phyloP scores from a whole-genome alignment of 2,329 filamentous ascomycete species.

The Neonectria hederae region DNA sequence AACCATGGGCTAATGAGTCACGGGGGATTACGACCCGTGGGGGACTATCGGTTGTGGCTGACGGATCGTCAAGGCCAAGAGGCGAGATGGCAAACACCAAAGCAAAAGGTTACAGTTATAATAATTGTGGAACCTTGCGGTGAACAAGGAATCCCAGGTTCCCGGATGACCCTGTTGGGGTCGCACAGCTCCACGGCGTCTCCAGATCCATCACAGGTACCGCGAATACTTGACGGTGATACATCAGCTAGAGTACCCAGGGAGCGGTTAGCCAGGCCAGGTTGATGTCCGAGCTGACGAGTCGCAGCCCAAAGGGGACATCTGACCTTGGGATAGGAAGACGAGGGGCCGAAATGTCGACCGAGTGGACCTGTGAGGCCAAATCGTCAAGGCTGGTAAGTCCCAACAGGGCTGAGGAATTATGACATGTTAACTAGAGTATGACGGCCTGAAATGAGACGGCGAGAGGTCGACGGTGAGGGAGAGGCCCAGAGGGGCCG shows the following conservation, averaged over 20 bases:
- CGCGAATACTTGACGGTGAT: conserved; percentile 15
- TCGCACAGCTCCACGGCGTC: conserved; percentile 31
- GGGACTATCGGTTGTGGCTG: conserved; percentile 30
- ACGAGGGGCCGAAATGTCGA: conserved; percentile 7
- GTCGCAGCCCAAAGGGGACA: conserved; percentile 4
- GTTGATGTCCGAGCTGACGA: conserved; percentile 16
- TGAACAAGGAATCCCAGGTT: conserved; percentile 18
- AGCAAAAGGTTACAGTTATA: conserved; percentile 16
- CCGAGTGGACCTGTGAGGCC: conserved; percentile 17
- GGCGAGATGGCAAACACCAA: conserved; percentile 12
- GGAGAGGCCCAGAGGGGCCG: not conserved
- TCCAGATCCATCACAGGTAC: conserved; percentile 38
- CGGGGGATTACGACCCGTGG: conserved; percentile 34
- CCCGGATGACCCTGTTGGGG: conserved; percentile 17
- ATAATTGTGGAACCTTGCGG: conserved; percentile 8
- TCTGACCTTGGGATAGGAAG: conserved; percentile 5
- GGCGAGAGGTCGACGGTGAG: not conserved
- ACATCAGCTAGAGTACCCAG: not conserved
- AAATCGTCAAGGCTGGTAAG: not conserved
- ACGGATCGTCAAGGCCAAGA: conserved; percentile 27
- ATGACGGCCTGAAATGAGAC: conserved; percentile 18
- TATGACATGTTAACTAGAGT: conserved; percentile 23
- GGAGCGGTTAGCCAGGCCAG: conserved; percentile 1
- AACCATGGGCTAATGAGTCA: conserved; percentile 33
- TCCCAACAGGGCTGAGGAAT: conserved; percentile 8